Evolutionary conservation across 371 early-diverging fungal species (phyloP), one percentile per base, ranked within the genome.

Genomic region (Actinomucor elegans): DNA sequence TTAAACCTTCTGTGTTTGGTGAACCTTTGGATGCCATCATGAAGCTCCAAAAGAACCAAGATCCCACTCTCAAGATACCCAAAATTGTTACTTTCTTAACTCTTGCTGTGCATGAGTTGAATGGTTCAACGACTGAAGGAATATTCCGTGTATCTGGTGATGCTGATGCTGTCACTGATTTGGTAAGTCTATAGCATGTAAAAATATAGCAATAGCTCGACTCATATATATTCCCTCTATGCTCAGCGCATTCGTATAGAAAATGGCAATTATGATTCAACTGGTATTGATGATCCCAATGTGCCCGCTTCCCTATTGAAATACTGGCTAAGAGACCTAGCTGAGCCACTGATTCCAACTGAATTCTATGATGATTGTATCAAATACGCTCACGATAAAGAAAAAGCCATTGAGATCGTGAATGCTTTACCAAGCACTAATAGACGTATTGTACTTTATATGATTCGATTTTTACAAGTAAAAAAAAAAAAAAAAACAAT

Each of bases 101-200:
- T 6, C 83, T 89, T 28, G 76, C 86, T 21, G 88, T 98, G 26
- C 59, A 85, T 28, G 61, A 82, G 0, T 73, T 95, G 27, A 84
- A 89, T 36, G 98, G 98, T 14, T 76, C 76, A 34, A 47, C 70
- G 38, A 80, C 94, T 5, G 96, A 98, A 67, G 98, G 98, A 17
- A 94, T 98, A 27, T 98, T 98, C 66, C 88, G 98, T 53, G 91
- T 98, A 21, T 94, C 98, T 18, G 98, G 95, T 23, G 95, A 97
- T 69, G 86, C 85, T 31, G 97, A 96, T 40, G 78, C 77, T n/a
- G 93, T 97, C 4, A 84, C 91, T n/a, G 81, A 82, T 44, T 64
- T 91, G 83, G 90, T 91, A 73, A 43, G 75, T 42, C 2, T n/a
- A 14, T 48, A n/a, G 9, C 24, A 21, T n/a, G n/a, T n/a, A n/a